Evolutionary conservation across 768 basidiomycete genomes (phyloP), one percentile per base, ranked within the genome.

Genomic region (Amanita brunnescens): DNA sequence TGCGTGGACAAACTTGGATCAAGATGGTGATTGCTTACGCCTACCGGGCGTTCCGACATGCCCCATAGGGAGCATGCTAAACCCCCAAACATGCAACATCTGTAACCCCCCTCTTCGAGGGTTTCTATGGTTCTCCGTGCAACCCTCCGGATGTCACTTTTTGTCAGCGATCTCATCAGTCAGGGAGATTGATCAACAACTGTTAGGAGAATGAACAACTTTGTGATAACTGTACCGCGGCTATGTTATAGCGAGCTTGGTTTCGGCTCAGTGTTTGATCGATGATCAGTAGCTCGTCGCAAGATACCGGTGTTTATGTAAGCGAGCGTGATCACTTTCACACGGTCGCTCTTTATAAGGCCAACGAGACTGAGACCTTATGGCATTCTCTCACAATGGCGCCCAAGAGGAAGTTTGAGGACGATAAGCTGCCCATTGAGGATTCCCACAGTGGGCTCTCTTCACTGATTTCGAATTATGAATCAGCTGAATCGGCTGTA

Each of bases 61-160:
- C 72, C 74, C 23, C 70, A 70, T 10, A 69, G 55, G 12, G 63
- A 58, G 54, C 71, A 72, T 3, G 70, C 73, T 8, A 62, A 63
- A 20, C 74, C 68, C 2, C 73, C 74, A 10, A 73, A 64, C 9
- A 74, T 59, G 48, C 67, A 73, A 23, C 63, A 66, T 8, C 58
- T 41, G 26, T 72, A 59, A 6, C 62, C 63, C 5, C 60, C 55
- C 0, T 54, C 33, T 26, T 51, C n/a, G 10, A 71, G 56, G 5
- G 57, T 59, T 0, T 51, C 30, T 8, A 69, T 55, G 1, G 67
- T 57, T 8, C 62, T 61, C 18, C 57, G 42, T 21, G 40, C 48
- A 24, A 16, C 34, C 21, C 26, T 43, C 34, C 37, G 37, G 16
- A 49, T 29, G 1, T 13, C 24, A 8, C 39, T n/a, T 18, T 7